Conservation (phyloP, 164 flowering plant genomes). For the Umbilicus rupestris region DNA sequence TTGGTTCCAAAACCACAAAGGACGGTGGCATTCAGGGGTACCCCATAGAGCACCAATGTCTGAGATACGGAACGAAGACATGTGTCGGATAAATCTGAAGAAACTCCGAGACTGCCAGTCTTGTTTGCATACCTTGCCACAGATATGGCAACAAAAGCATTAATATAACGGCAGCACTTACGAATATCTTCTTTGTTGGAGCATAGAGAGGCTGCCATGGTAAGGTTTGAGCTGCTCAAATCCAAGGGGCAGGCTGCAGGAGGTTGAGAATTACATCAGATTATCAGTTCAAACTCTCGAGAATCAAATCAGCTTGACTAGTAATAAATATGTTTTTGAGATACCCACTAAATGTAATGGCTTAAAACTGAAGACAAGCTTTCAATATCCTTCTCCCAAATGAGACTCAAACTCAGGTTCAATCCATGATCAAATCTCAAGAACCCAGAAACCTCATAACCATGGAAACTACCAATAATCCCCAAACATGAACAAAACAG, state of each 20-base stretch:
- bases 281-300: background rate
- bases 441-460: too few species aligned
- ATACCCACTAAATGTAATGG: background rate
- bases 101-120: conserved; percentile 64
- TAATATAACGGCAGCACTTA: conserved; percentile 89
- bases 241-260: conserved; percentile 86
- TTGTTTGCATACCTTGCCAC: conserved; percentile 72
- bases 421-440: background rate
- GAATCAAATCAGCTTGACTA: too few species aligned
- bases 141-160: conserved; percentile 73
- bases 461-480: background rate
- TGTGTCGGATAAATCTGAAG: conserved; percentile 41
- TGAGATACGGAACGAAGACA: conserved; percentile 59
- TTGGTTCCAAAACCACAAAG: conserved; percentile 84
- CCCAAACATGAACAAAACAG: background rate
- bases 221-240: conserved; percentile 67
- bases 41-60: conserved; percentile 62
- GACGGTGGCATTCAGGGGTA: conserved; percentile 53
- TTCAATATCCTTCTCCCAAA: too few species aligned
- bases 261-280: background rate
- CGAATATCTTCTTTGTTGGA: conserved; percentile 49
- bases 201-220: conserved; percentile 62
- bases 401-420: background rate
- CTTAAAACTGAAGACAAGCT: background rate
- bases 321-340: background rate